Evolutionary conservation across 2,329 filamentous ascomycete genomes (phyloP), one percentile per base, ranked within the genome.

Genomic region (Claviceps quebecensis): DNA sequence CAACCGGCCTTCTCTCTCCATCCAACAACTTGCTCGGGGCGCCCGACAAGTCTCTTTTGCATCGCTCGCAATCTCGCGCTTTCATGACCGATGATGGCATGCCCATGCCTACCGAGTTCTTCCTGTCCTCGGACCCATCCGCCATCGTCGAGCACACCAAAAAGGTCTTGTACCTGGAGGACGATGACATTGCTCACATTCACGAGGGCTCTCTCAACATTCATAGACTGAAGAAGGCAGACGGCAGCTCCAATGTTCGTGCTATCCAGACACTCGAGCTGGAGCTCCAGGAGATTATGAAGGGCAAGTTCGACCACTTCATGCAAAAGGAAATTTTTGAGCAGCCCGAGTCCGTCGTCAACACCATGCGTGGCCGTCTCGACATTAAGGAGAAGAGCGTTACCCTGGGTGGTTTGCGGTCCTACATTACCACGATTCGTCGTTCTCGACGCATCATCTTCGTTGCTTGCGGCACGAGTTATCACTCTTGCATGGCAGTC

Each of bases 311-410:
- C 72, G 93, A 98, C 70, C 93, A 98, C 76, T 98, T 96, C 78
- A 98, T 98, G 93, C 93, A 98, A 71, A 98, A 98, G 82, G 93
- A 98, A 71, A 98, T 98, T 65, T 98, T 98, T 70, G 93, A 98
- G 78, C 93, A 98, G 77, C 93, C 93, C 65, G 93, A 98, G 74
- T 98, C 93, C 14, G 88, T 98, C 55, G 84, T 98, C 75, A 98
- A 98, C 80, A 96, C 93, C 59, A 98, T 98, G 93, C 88, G 93
- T 82, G 93, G 93, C 72, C 93, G 93, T 74, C 77, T 98, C 62
- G 93, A 98, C 70, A 77, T 86, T 54, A 84, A 82, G 62, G 95
- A 96, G 77, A 95, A 94, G 79, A 86, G 82, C 53, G 90, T 98
- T 61, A 97, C 91, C 9, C 83, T 98, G 26, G 93, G 93, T 77